These are phyloP conservation scores for Mycena galopus DNA, from an alignment of 768 basidiomycete genomes.

Conservation along the genomic window DNA sequence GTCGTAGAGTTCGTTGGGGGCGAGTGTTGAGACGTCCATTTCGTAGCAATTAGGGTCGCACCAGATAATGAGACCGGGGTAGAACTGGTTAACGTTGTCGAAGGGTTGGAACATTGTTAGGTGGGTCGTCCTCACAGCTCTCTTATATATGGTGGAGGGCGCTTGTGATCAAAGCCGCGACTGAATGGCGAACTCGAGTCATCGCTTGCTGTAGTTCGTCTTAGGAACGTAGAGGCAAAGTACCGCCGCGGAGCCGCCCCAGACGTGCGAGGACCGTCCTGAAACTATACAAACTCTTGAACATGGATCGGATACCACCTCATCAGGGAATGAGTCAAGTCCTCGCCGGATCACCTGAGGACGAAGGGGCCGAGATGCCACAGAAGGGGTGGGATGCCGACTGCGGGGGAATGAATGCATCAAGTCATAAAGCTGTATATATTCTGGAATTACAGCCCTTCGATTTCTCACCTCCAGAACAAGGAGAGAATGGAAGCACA, in stretches of 20 bases:
- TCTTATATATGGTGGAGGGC: not conserved
- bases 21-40: slow-evolving; percentile 20
- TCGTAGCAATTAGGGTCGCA: slow-evolving; percentile 23
- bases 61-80: slow-evolving; percentile 28
- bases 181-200: not conserved
- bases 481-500: too few relatives aligned
- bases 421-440: too few relatives aligned
- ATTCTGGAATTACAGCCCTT: too few relatives aligned
- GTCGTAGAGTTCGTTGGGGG: slow-evolving; percentile 14
- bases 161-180: not conserved
- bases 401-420: too few relatives aligned
- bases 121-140: not conserved
- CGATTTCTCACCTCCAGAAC: too few relatives aligned
- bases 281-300: not conserved
- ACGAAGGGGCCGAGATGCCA: too few relatives aligned
- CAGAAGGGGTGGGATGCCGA: too few relatives aligned
- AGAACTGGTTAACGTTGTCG: slow-evolving; percentile 13
- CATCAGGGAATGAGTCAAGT: too few relatives aligned
- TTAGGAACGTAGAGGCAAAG: not conserved
- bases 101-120: slow-evolving; percentile 20
- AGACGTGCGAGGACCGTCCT: not conserved
- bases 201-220: not conserved
- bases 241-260: slow-evolving; percentile 2
- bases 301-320: not conserved
- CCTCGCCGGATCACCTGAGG: too few relatives aligned